Evolutionary conservation across 306 rosid species (phyloP), one percentile per base, ranked within the genome.

Genomic region (Citrullus mucosospermus): DNA sequence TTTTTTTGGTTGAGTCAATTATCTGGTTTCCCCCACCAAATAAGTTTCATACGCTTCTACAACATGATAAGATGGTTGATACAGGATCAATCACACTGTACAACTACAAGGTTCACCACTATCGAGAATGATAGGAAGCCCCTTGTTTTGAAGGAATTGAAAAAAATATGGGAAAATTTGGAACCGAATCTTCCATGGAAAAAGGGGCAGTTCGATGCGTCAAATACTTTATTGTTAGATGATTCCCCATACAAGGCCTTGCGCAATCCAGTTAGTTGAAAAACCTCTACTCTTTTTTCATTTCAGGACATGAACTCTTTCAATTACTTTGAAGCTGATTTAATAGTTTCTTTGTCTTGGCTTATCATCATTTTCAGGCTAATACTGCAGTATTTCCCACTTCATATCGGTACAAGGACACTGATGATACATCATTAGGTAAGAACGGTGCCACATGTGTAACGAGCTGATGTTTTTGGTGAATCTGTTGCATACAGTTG

Each of bases 171-270:
- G 99, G 96, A 88, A 71, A 89, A 89, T 75, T 39, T 8, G 32
- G 90, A 85, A 15, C 89, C 86, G 74, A 43, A 61, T 78, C 93
- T 95, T 84, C 97, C 97, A 0, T 92, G 93, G 89, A 86, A 84
- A 82, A 88, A 78, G 82, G 99, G 98, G 79, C 96, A 83, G 80
- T 95, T 83, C 81, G 81, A 86, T 34, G 93, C 86, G 82, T 82
- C 96, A 34, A 95, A 92, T 85, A 95, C 98, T 62, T 39, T 92
- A 72, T 83, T 95, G 84, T 73, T 95, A 84, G 98, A 95, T 85
- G 99, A 95, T 82, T 88, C 98, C 56, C 98, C 99, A 1, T 91
- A 92, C 81, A 92, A 95, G 85, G 96, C 99, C 51, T 83, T 92
- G 62, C 39, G 82, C 81, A 96, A 96, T 89, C 99, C 99, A 76